Evolutionary conservation across 139 green algal genomes (phyloP).

Genomic region (Asterochloris sp.): DNA sequence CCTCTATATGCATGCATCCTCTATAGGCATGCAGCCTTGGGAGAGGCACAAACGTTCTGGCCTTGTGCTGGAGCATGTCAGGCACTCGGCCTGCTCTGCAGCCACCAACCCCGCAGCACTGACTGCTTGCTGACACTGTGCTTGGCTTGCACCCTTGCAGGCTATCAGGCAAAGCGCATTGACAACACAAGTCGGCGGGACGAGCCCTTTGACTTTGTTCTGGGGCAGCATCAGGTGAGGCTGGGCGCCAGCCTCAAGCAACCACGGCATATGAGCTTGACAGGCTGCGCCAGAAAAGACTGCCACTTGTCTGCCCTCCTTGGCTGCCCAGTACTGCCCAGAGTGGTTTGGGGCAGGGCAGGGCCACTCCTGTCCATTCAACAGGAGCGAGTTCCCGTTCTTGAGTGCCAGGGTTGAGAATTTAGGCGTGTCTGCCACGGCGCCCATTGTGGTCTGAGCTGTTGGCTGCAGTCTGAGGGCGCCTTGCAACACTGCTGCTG

Average conservation of each 20-base stretch:
- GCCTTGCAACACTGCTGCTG: too few species aligned
- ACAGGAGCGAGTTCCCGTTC: neutral
- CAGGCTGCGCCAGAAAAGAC: neutral
- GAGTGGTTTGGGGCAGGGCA: neutral
- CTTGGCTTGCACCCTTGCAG: neutral
- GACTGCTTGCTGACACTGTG: too few species aligned
- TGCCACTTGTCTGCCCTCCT: neutral
- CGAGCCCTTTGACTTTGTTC: slow-evolving; percentile 68
- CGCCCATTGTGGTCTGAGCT: too few species aligned
- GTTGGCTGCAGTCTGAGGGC: too few species aligned
- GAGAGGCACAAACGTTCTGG: too few species aligned
- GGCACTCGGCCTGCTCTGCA: too few species aligned
- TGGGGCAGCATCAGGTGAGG: slow-evolving; percentile 44
- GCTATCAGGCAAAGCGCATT: slow-evolving; percentile 61
- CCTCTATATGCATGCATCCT: too few species aligned
- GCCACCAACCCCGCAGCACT: too few species aligned
- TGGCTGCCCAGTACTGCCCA: neutral
- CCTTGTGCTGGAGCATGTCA: too few species aligned
- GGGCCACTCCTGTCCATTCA: neutral
- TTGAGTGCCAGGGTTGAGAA: neutral
- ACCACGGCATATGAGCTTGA: neutral
- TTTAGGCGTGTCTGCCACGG: neutral
- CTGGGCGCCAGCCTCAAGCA: slow-evolving; percentile 12
- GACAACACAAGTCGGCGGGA: slow-evolving; percentile 68
- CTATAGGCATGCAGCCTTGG: too few species aligned